These are phyloP conservation scores for Copromyces sp. DNA, from an alignment of 495 filamentous ascomycete species.

Conservation along the genomic window DNA sequence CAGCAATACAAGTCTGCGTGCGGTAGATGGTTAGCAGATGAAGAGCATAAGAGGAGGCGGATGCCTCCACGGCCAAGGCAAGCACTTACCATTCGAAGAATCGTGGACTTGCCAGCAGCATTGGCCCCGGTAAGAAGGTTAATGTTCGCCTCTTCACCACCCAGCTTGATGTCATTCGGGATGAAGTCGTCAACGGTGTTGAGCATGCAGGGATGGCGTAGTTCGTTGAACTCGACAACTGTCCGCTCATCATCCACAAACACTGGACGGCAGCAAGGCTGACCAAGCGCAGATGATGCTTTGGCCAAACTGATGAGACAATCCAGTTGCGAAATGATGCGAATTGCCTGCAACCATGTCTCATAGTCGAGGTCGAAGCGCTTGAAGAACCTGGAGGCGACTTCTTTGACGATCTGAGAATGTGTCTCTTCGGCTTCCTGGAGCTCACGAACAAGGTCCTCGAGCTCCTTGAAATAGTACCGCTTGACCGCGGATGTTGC, in stretches of 20 bases:
- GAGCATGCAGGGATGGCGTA: constrained; percentile 90
- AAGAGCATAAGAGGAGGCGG: not conserved
- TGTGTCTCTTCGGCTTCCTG: constrained; percentile 95
- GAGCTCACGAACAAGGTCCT: constrained; percentile 67
- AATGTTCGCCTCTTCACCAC: constrained; percentile 71
- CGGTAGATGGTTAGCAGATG: constrained; percentile 9
- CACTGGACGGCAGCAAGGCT: constrained; percentile 76
- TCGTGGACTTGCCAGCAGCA: constrained; percentile 96
- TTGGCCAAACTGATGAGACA: constrained; percentile 89
- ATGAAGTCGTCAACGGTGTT: constrained; percentile 89
- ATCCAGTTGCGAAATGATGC: constrained; percentile 83
- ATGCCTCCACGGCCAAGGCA: not conserved
- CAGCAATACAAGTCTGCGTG: constrained; percentile 65
- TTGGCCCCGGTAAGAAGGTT: constrained; percentile 93
- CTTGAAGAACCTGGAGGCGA: constrained; percentile 71
- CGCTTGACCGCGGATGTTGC: constrained; percentile 83
- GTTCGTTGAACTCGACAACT: constrained; percentile 80
- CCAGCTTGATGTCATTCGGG: constrained; percentile 86
- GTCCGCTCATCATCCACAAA: constrained; percentile 80
- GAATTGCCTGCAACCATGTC: constrained; percentile 80
- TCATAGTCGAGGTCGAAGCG: constrained; percentile 82
- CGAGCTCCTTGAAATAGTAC: constrained; percentile 84
- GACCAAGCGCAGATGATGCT: constrained; percentile 70
- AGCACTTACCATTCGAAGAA: constrained; percentile 77
- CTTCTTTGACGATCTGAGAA: constrained; percentile 81